These are phyloP conservation scores for Parsonsia alboflavescens DNA, from an alignment of 257 asterid species.

Conservation along the genomic window DNA sequence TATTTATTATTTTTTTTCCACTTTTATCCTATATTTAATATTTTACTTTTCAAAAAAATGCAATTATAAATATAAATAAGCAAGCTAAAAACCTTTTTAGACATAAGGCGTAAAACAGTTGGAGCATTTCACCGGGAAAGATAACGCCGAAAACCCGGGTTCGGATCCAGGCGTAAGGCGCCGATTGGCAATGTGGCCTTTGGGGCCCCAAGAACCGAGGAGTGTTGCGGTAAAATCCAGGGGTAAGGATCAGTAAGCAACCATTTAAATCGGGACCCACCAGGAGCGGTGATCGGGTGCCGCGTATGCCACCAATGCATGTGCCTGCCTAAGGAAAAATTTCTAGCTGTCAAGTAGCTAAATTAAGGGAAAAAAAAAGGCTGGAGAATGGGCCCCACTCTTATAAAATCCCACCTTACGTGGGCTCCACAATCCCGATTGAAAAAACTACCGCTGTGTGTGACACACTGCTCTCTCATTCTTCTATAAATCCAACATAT, in stretches of 20 bases:
- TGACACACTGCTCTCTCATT: background rate
- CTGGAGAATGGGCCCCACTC: background rate
- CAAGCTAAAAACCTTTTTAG: too few relatives aligned
- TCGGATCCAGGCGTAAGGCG: constrained; percentile 64
- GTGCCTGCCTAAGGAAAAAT: constrained; percentile 26
- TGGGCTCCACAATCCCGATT: background rate
- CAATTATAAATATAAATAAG: too few relatives aligned
- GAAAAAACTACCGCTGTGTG: background rate
- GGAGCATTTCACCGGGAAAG: background rate
- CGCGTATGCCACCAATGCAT: constrained; percentile 48
- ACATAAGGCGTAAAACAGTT: too few relatives aligned
- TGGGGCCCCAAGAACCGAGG: background rate
- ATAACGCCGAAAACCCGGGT: too few relatives aligned
- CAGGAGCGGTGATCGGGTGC: constrained; percentile 62
- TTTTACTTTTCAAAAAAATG: too few relatives aligned
- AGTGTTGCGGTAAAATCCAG: background rate
- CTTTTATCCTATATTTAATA: too few relatives aligned
- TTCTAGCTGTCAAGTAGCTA: constrained; percentile 19
- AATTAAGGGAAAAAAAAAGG: background rate
- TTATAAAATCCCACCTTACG: background rate
- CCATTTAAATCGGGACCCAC: constrained; percentile 36
- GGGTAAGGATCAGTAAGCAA: constrained; percentile 7
- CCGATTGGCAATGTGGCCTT: constrained; percentile 18
- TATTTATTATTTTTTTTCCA: too few relatives aligned
- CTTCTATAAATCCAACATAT: constrained; percentile 51